Evolutionary conservation across 495 filamentous ascomycete genomes (phyloP).

Genomic region (Xylaria grammica): DNA sequence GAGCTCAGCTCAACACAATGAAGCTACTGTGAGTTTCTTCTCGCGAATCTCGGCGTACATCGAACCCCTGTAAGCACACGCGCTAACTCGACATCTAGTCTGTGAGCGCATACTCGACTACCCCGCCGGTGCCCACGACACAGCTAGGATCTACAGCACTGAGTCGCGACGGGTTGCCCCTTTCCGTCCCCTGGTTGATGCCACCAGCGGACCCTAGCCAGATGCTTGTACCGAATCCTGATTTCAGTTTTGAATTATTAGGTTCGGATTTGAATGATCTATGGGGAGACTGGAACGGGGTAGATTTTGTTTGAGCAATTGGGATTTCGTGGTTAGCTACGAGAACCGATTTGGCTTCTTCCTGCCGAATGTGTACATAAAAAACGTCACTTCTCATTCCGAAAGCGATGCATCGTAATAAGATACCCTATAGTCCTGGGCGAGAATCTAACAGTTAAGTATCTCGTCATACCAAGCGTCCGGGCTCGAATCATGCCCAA

Average conservation of each 20-base stretch:
- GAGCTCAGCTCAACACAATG: constrained; percentile 26
- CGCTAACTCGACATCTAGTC: constrained; percentile 25
- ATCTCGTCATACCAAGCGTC: too few species aligned
- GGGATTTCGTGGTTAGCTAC: not conserved
- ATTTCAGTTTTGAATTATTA: constrained; percentile 39
- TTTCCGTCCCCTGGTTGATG: constrained; percentile 37
- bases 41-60: not conserved
- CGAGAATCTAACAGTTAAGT: too few species aligned
- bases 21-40: constrained; percentile 26
- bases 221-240: constrained; percentile 32
- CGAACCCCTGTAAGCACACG: not conserved
- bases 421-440: constrained; percentile 17
- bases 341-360: not conserved
- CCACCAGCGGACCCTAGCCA: constrained; percentile 28
- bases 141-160: constrained; percentile 24
- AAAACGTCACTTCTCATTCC: constrained; percentile 5
- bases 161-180: constrained; percentile 29
- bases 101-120: constrained; percentile 28
- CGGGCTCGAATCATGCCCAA: too few species aligned
- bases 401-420: constrained; percentile 13
- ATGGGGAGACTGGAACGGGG: constrained; percentile 37
- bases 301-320: constrained; percentile 26
- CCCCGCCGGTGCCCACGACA: constrained; percentile 23
- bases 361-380: not conserved
- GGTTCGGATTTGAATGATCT: constrained; percentile 39